Base-by-base conservation (phyloP, 2,329 filamentous ascomycete genomes). In the Chalaropsis ovoidea region DNA sequence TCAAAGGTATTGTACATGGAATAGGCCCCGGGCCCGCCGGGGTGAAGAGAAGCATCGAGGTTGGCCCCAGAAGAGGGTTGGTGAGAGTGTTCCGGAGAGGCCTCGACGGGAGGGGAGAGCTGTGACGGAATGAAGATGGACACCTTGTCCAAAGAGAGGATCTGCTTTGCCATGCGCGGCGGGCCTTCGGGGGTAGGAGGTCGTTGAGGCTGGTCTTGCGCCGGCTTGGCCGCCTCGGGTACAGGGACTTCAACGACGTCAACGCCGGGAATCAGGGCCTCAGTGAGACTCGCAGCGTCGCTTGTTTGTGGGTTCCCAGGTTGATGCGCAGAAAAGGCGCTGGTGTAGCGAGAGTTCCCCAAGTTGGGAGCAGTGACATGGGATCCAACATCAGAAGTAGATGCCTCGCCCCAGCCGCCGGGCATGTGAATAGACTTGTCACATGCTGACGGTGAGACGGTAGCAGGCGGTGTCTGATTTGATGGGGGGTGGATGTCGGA, bases 1-100 rank as follows among this genome's bases (percentile, higher is more conserved):
- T 67, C 66, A 35, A 67, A 58, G 10, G 66, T 65, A 31, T 65
- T 63, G 10, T 60, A 47, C 60, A 67, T 67, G 3, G 69, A 68
- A 31, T 67, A 39, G 39, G 56, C 49, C 6, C 62, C 64, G 35
- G 63, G 63, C 19, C 63, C 63, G 3, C 27, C 19, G n/a, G 27
- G 17, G 17, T 65, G 19, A 39, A 65, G 27, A n/a, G 66, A 67
- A 24, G 47, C 27, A n/a, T 56, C 42, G n/a, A 63, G 22, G 27
- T 49, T 65, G 11, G 17, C 52, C 1, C n/a, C 58, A 39, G 24
- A 17, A 22, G 19, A 6, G 11, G 39, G 39, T 15, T 43, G 39
- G 7, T 67, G 41, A 3, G 43, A 22, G 13, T 42, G 17, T 22
- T 54, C n/a, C n/a, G n/a, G 27, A 39, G 42, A 17, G 0, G 24